Conservation (phyloP, 345 rosid genomes). For the Ceriops zippeliana region DNA sequence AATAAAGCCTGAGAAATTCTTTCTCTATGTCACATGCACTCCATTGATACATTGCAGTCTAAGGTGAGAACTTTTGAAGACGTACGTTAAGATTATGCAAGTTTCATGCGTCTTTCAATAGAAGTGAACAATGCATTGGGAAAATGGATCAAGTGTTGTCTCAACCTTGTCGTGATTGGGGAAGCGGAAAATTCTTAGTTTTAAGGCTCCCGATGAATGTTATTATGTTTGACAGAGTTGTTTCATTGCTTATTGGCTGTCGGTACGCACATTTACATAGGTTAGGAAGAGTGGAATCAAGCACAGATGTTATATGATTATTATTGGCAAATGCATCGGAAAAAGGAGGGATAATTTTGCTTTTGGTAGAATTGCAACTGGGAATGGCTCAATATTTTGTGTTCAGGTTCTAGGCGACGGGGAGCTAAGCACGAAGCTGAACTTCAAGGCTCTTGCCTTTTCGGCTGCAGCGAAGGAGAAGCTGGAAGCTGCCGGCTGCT, state of each 20-base stretch:
- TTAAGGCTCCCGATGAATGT: background rate
- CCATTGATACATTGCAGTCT: too few relatives aligned
- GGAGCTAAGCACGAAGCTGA: slow-evolving; percentile 72
- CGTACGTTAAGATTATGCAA: too few relatives aligned
- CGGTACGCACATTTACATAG: too few relatives aligned
- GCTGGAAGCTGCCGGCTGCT: slow-evolving; percentile 82
- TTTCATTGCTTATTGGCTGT: too few relatives aligned
- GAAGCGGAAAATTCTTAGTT: background rate
- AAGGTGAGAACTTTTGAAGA: too few relatives aligned
- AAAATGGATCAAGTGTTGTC: background rate
- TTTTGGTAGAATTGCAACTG: slow-evolving; percentile 19
- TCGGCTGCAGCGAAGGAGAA: slow-evolving; percentile 80
- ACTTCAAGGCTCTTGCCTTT: slow-evolving; percentile 69
- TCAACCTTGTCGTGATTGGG: background rate
- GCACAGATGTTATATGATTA: too few relatives aligned
- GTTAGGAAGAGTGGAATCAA: too few relatives aligned
- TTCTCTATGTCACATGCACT: too few relatives aligned
- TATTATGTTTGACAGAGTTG: background rate
- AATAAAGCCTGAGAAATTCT: too few relatives aligned
- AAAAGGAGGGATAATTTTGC: background rate
- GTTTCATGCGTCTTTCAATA: background rate
- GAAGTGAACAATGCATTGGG: background rate
- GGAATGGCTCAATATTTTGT: slow-evolving; percentile 2
- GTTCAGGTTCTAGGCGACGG: slow-evolving; percentile 78
- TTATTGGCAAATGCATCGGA: too few relatives aligned